These are phyloP conservation scores for Abelmoschus esculentus DNA, from an alignment of 345 rosid species.

Conservation along the genomic window DNA sequence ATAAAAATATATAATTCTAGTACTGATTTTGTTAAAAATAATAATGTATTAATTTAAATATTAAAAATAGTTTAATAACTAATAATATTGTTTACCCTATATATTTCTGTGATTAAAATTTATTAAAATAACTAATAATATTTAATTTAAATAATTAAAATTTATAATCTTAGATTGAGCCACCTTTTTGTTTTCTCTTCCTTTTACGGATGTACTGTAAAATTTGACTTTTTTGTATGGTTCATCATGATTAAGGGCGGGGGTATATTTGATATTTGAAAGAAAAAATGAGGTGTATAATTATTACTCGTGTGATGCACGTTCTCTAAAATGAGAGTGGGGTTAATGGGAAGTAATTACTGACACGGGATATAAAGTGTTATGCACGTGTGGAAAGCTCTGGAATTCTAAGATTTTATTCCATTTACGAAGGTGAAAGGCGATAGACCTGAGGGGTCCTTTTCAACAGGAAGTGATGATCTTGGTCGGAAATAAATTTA, in stretches of 20 bases:
- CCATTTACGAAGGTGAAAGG: not conserved
- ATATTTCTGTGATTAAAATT: no score
- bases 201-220: not conserved
- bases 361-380: conserved; percentile 2
- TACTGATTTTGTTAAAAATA: no score
- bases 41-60: no score
- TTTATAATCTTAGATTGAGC: not conserved
- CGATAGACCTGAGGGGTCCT: conserved; percentile 5
- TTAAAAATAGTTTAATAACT: no score
- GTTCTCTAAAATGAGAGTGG: conserved; percentile 3
- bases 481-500: conserved; percentile 14
- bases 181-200: not conserved
- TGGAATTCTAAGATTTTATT: not conserved
- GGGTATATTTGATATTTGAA: not conserved
- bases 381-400: conserved; percentile 9
- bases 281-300: not conserved
- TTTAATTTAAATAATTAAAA: no score
- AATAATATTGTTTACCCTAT: no score
- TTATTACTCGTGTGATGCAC: conserved; percentile 10
- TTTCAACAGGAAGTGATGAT: conserved; percentile 12
- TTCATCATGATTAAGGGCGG: conserved; percentile 1
- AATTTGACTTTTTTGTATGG: conserved; percentile 2
- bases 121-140: no score
- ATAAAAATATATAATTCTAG: no score
- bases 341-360: not conserved